These are phyloP conservation scores for Uronychia setigera DNA, from an alignment of 73 alveolate species.

Conservation along the genomic window DNA sequence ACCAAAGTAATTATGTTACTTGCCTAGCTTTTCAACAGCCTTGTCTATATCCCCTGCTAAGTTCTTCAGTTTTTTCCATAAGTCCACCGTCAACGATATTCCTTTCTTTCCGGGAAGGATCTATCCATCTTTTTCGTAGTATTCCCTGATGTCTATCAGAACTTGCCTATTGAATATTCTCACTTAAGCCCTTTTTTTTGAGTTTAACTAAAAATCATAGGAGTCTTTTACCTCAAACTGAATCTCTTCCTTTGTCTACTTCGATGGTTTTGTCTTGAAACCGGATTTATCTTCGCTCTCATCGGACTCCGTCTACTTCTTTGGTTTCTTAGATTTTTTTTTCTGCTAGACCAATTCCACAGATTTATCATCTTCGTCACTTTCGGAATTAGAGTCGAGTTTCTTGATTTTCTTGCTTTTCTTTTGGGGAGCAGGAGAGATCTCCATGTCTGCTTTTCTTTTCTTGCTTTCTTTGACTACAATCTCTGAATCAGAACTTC, in stretches of 20 bases:
- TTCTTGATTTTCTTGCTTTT: too few relatives aligned
- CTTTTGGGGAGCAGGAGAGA: too few relatives aligned
- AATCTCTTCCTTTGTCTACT: not conserved
- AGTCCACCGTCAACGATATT: slow-evolving; percentile 13
- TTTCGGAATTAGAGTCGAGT: too few relatives aligned
- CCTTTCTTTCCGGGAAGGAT: slow-evolving; percentile 30
- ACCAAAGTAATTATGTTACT: not conserved
- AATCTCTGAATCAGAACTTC: too few relatives aligned
- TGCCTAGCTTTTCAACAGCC: slow-evolving; percentile 19
- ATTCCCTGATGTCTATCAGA: slow-evolving; percentile 31
- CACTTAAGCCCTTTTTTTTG: slow-evolving; percentile 8
- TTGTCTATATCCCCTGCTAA: slow-evolving; percentile 19
- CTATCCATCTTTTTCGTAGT: slow-evolving; percentile 21
- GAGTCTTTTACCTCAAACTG: slow-evolving; percentile 6
- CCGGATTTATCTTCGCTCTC: too few relatives aligned
- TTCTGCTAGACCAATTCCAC: too few relatives aligned
- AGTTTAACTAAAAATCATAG: slow-evolving; percentile 14
- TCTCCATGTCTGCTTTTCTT: too few relatives aligned
- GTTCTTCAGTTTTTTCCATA: slow-evolving; percentile 14
- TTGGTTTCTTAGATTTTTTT: too few relatives aligned
- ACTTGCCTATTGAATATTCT: slow-evolving; percentile 20
- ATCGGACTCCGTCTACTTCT: too few relatives aligned
- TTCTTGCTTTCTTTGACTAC: too few relatives aligned
- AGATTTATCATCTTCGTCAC: too few relatives aligned
- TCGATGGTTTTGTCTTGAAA: too few relatives aligned